Percentiles rank a stretch among this genome's conserved stretches.
Conservation (phyloP, 2,329 filamentous ascomycete species). For the Neonectria hederae region DNA sequence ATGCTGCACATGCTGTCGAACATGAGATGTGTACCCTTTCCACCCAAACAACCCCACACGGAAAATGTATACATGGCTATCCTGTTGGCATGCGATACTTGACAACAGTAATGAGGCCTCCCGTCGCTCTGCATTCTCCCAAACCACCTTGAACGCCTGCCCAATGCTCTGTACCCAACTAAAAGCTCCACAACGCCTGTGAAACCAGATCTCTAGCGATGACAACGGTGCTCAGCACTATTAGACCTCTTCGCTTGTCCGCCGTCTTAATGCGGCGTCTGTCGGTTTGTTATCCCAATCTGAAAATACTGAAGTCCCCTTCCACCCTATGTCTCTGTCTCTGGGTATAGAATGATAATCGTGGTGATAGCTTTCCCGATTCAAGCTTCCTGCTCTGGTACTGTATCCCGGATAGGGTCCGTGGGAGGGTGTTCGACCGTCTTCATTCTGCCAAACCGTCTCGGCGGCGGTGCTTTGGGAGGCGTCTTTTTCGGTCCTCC, state of each 20-base stretch:
- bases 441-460: constrained; percentile 56
- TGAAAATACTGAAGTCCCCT: not conserved
- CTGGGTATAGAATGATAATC: not conserved
- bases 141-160: constrained; percentile 25
- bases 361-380: not conserved
- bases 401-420: constrained; percentile 41
- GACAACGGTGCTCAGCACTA: constrained; percentile 3
- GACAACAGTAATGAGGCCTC: constrained; percentile 19
- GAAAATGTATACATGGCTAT: constrained; percentile 18
- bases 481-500: constrained; percentile 52
- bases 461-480: constrained; percentile 58
- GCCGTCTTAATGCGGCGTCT: not conserved
- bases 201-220: constrained; percentile 18
- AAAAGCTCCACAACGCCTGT: constrained; percentile 28
- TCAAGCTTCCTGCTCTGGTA: constrained; percentile 29
- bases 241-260: not conserved
- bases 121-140: constrained; percentile 6
- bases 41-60: not conserved
- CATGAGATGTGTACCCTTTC: constrained; percentile 2
- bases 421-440: constrained; percentile 44
- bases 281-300: not conserved
- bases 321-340: not conserved
- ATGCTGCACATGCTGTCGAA: constrained; percentile 12
- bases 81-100: constrained; percentile 16
- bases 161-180: constrained; percentile 24